Evolutionary conservation across 148 eudicot species (phyloP).

Genomic region (Fagopyrum esculentum): DNA sequence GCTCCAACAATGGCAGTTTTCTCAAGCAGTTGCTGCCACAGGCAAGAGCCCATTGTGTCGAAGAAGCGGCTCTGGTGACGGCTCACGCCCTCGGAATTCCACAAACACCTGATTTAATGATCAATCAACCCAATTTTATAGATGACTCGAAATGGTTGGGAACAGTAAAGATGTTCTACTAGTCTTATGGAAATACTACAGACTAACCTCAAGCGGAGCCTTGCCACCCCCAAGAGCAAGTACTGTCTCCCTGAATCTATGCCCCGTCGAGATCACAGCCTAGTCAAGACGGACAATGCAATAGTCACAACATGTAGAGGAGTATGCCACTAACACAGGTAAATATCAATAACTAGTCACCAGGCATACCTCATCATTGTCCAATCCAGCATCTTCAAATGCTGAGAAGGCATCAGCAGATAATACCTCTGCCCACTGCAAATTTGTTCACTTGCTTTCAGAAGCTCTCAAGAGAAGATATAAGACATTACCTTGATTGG

Average conservation of each 20-base stretch:
- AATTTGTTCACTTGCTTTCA: constrained; percentile 14
- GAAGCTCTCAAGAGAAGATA: background rate
- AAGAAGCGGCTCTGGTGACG: constrained; percentile 89
- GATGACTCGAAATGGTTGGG: background rate
- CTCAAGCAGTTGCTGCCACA: constrained; percentile 19
- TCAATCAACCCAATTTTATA: background rate
- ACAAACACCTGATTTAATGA: constrained; percentile 58
- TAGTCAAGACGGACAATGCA: constrained; percentile 19
- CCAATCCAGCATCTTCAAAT: constrained; percentile 90
- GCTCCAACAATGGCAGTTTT: background rate
- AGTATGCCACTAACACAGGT: background rate
- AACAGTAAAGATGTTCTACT: background rate
- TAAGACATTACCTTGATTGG: background rate
- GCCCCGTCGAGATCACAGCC: constrained; percentile 85
- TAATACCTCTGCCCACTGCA: constrained; percentile 99
- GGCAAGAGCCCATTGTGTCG: constrained; percentile 87
- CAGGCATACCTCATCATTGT: constrained; percentile 61
- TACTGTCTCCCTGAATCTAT: constrained; percentile 85
- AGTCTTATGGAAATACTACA: background rate
- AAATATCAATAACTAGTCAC: too few relatives aligned
- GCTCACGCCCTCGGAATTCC: constrained; percentile 92
- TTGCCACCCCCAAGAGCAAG: constrained; percentile 99
- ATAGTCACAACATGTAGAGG: background rate
- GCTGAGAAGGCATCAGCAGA: constrained; percentile 99
- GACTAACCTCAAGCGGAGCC: constrained; percentile 71